These are phyloP conservation scores for Amanita pallidorosea DNA, from an alignment of 768 basidiomycete species.

Conservation along the genomic window DNA sequence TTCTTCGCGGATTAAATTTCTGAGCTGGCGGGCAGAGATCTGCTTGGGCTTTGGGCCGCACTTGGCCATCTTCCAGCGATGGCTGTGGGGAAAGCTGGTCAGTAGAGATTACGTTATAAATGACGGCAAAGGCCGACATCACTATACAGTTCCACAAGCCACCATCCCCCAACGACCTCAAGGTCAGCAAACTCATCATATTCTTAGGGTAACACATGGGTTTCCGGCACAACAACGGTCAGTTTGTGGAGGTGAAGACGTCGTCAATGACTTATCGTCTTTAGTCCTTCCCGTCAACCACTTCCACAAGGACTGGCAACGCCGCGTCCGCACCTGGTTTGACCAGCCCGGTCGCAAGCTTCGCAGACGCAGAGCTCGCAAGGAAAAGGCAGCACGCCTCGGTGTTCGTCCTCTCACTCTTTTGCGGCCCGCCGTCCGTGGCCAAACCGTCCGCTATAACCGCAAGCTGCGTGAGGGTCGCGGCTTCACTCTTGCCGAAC, in stretches of 20 bases:
- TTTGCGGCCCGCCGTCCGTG: constrained; percentile 95
- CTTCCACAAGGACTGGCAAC: constrained; percentile 99
- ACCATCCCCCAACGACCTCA: constrained; percentile 27
- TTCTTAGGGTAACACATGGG: constrained; percentile 51
- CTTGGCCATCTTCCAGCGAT: constrained; percentile 7
- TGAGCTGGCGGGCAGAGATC: constrained; percentile 1
- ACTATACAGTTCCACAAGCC: constrained; percentile 33
- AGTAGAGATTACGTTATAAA: constrained; percentile 1
- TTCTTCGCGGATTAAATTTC: constrained; percentile 1
- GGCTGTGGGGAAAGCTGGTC: neutral
- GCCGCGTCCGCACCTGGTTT: constrained; percentile 94
- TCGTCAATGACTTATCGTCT: constrained; percentile 6
- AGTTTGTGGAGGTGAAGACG: constrained; percentile 13
- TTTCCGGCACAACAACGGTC: constrained; percentile 75
- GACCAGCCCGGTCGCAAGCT: constrained; percentile 98
- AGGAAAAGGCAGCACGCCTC: constrained; percentile 80
- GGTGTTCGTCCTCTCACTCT: constrained; percentile 87
- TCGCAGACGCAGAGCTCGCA: constrained; percentile 86
- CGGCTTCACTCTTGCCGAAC: constrained; percentile 89
- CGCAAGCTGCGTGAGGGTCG: constrained; percentile 93
- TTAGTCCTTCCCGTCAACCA: constrained; percentile 86
- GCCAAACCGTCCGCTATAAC: constrained; percentile 96
- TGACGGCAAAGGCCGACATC: constrained; percentile 23
- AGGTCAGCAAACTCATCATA: constrained; percentile 4
- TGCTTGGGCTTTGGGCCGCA: constrained; percentile 5